Evolutionary conservation across 2,329 filamentous ascomycete species (phyloP), one percentile per base, ranked within the genome.

Genomic region (Albophoma yamanashiensis): DNA sequence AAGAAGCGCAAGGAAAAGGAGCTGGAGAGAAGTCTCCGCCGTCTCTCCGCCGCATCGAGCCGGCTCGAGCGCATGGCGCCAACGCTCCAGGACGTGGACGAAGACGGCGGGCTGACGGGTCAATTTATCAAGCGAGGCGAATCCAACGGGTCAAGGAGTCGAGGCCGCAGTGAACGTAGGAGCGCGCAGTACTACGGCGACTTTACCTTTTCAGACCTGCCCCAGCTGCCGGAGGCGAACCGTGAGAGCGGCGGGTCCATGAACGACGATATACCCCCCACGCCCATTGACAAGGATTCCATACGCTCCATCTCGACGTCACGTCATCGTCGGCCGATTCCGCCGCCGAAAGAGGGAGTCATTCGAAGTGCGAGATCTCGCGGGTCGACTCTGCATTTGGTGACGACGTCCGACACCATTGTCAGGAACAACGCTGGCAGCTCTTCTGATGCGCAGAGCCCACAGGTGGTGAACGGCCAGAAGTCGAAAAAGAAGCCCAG

Each of bases 1-100:
- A 84, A 86, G 58, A 97, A 93, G 70, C 84, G 93, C 11, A 91
- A 83, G 69, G 92, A 97, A 70, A 87, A 85, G 66, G 92, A 99
- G 67, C 81, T 83, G 1, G 91, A 97, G 68, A 86, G 91, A 71
- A 90, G 86, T 62, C 79, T 94, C 38, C 82, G 92, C 58, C 85
- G 93, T 47, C 79, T 97, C 55, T 97, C 94, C 63, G 91, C 90
- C 60, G 92, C 93, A 7, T 97, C 92, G 61, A 93, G 90, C 71
- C 87, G 92, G 40, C 77, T 97, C 8, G 91, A 94, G 69, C 85
- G 89, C 50, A 82, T 95, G 68, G 89, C 89, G 2, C 88, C 91
- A 12, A 87, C 86, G 25, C 78, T 95, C 20, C 82, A 86, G 55
- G 89, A 92, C 63, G 89, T 93, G 15, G 86, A 92, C 61, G 91